Evolutionary conservation across 805 yeast genomes (phyloP).

Genomic region (Kluyveromyces siamensis): DNA sequence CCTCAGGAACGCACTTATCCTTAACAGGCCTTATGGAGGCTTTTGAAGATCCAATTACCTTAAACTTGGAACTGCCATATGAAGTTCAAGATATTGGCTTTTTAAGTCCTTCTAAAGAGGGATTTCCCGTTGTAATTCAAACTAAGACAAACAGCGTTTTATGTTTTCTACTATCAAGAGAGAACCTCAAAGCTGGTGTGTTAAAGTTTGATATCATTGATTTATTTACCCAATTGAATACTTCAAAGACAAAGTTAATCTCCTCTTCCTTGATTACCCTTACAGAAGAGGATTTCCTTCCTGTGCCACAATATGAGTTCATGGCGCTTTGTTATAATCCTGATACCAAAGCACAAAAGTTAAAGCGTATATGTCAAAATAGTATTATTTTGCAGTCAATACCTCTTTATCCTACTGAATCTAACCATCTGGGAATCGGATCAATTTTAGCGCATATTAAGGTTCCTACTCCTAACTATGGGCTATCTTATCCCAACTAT

Average conservation of each 20-base stretch:
- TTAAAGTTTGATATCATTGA: slow-evolving; percentile 16
- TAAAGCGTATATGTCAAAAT: slow-evolving; percentile 14
- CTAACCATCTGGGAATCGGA: slow-evolving; percentile 21
- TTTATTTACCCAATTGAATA: slow-evolving; percentile 10
- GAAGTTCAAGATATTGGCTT: not conserved
- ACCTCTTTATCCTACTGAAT: slow-evolving; percentile 9
- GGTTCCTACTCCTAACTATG: slow-evolving; percentile 17
- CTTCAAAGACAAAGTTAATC: slow-evolving; percentile 3
- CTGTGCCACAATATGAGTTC: slow-evolving; percentile 15
- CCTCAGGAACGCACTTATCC: not conserved
- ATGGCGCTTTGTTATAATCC: slow-evolving; percentile 16
- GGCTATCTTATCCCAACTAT: slow-evolving; percentile 7
- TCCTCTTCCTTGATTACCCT: not conserved
- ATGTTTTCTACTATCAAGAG: not conserved
- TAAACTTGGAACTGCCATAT: not conserved
- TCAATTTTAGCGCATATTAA: slow-evolving; percentile 18
- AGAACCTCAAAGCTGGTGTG: slow-evolving; percentile 1
- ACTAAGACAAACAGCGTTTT: not conserved
- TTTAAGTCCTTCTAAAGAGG: not conserved
- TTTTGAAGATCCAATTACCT: not conserved
- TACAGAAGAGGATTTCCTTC: slow-evolving; percentile 11
- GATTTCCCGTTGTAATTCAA: not conserved
- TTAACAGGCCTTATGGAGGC: not conserved
- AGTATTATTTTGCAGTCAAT: slow-evolving; percentile 11
- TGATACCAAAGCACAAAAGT: slow-evolving; percentile 9